These are phyloP conservation scores for Alternaria gansuensis DNA, from an alignment of 2,329 filamentous ascomycete genomes.

Conservation along the genomic window DNA sequence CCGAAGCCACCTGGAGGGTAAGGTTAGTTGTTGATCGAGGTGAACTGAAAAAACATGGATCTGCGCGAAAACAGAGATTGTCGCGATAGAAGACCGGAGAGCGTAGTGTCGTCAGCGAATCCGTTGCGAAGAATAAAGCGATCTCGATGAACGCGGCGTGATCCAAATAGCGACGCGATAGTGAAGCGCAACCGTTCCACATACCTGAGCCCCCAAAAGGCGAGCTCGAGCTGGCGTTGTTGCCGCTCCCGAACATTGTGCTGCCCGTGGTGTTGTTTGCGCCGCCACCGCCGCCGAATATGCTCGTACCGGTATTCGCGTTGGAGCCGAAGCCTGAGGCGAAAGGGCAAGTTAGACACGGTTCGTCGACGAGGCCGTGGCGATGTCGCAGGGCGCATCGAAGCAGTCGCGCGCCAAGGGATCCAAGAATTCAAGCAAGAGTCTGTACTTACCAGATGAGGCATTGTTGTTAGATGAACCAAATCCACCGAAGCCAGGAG, in stretches of 20 bases:
- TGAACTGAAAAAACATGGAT: conserved; percentile 7
- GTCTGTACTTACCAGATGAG: conserved; percentile 62
- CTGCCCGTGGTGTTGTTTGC: conserved; percentile 44
- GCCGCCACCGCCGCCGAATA: conserved; percentile 42
- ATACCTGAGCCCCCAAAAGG: conserved; percentile 52
- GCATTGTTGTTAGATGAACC: conserved; percentile 49
- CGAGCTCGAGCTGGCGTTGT: conserved; percentile 44
- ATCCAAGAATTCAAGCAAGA: conserved; percentile 29
- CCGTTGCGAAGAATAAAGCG: not conserved
- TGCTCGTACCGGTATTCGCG: conserved; percentile 44
- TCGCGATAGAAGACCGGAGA: not conserved
- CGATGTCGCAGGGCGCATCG: conserved; percentile 43
- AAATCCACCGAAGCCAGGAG: conserved; percentile 54
- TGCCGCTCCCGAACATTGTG: conserved; percentile 43
- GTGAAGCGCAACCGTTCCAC: conserved; percentile 49
- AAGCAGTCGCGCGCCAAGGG: conserved; percentile 37
- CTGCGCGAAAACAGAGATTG: not conserved
- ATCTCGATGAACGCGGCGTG: conserved; percentile 4
- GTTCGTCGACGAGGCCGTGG: conserved; percentile 40
- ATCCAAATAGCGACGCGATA: conserved; percentile 35
- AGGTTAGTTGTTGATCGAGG: conserved; percentile 33
- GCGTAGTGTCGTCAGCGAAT: not conserved
- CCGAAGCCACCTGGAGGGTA: conserved; percentile 46
- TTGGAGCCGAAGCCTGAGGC: conserved; percentile 54
- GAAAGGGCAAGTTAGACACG: conserved; percentile 52